phyloP scores from a whole-genome alignment of 176 grass and related monocot species.

The Musa beccarii region DNA sequence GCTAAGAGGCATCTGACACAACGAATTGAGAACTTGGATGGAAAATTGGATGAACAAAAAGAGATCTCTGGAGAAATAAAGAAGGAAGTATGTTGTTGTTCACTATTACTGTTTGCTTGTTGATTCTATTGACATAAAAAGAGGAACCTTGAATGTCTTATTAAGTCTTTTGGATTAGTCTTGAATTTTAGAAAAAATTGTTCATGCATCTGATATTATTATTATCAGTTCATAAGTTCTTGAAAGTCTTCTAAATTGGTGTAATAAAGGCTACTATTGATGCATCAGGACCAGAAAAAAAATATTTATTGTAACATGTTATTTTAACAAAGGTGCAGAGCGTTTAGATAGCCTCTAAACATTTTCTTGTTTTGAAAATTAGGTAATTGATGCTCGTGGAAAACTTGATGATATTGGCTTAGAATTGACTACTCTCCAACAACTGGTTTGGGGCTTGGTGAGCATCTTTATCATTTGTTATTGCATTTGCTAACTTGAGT shows the following conservation, averaged over 20 bases:
- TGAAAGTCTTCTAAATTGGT: neutral
- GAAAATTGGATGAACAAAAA: slow-evolving; percentile 97
- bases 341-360: neutral
- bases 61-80: slow-evolving; percentile 77
- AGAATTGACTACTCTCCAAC: neutral
- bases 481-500: neutral
- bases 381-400: slow-evolving; percentile 5
- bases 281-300: neutral
- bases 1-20: slow-evolving; percentile 94
- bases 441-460: slow-evolving; percentile 8
- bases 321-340: neutral
- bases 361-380: neutral
- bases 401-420: slow-evolving; percentile 1
- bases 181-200: neutral
- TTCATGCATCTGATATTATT: neutral
- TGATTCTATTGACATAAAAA: neutral
- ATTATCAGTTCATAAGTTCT: neutral
- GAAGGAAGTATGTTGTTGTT: slow-evolving; percentile 12
- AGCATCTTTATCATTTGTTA: neutral
- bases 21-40: slow-evolving; percentile 86
- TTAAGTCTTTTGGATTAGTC: neutral
- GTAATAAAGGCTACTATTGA: neutral
- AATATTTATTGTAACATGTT: too few relatives aligned
- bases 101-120: neutral
- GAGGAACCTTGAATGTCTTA: neutral